Evolutionary conservation across 768 basidiomycete species (phyloP).

Genomic region (Tylopilus subfusipes): DNA sequence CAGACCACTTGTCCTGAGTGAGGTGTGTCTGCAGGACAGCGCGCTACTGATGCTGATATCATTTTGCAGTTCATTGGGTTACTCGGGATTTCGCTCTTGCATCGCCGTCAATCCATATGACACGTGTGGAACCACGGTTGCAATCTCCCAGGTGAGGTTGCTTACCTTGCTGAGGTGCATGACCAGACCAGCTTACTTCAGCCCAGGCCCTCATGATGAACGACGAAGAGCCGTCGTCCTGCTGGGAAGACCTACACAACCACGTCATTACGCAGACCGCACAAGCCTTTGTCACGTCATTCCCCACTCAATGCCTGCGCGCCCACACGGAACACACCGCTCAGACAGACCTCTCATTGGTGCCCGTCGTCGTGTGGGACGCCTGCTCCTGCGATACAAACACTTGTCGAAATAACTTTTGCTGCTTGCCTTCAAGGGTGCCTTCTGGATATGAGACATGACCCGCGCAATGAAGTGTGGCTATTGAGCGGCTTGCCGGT

Average conservation of each 20-base stretch:
- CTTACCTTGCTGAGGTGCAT: neutral
- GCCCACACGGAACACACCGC: conserved; percentile 64
- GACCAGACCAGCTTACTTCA: conserved; percentile 1
- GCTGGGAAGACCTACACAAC: conserved; percentile 84
- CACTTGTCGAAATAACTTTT: conserved; percentile 63
- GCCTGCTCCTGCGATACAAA: conserved; percentile 65
- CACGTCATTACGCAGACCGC: conserved; percentile 87
- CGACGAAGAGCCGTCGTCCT: conserved; percentile 63
- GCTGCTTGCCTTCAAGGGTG: conserved; percentile 76
- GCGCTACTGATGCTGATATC: neutral
- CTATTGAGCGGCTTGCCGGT: conserved; percentile 71
- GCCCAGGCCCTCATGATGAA: conserved; percentile 67
- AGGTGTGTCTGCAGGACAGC: conserved; percentile 41
- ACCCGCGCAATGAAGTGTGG: conserved; percentile 76
- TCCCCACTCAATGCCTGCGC: conserved; percentile 71
- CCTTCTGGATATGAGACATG: conserved; percentile 70
- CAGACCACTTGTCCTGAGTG: conserved; percentile 74
- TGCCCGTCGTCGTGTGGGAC: conserved; percentile 40
- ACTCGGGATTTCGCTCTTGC: conserved; percentile 82
- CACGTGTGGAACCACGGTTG: conserved; percentile 72
- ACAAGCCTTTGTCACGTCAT: conserved; percentile 75
- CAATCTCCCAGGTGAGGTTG: conserved; percentile 52
- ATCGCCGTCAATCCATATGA: conserved; percentile 88
- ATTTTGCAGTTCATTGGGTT: conserved; percentile 69
- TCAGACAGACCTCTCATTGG: conserved; percentile 28